These are phyloP conservation scores for Yarrowia porcina DNA, from an alignment of 805 yeast species.

Conservation along the genomic window DNA sequence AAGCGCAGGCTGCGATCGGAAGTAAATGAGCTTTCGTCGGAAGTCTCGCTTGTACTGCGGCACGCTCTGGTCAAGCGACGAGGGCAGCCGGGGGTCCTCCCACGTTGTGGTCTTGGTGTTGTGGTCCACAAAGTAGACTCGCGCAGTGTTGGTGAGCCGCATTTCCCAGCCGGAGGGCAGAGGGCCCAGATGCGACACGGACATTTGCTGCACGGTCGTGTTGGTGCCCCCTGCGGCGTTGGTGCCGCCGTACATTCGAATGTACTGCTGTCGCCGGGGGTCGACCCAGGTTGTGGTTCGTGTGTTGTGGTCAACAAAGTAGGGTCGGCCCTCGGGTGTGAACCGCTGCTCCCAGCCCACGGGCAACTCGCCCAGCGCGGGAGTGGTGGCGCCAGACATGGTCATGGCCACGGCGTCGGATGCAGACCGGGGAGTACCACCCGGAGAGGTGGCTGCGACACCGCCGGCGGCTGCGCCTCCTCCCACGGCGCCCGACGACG, in stretches of 20 bases:
- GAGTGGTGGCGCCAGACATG: constrained; percentile 75
- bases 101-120: constrained; percentile 98
- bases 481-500: constrained; percentile 35
- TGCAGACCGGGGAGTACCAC: constrained; percentile 45
- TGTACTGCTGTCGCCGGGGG: constrained; percentile 97
- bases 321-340: constrained; percentile 97
- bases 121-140: constrained; percentile 98
- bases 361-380: constrained; percentile 93
- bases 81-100: constrained; percentile 99
- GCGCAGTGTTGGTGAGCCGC: constrained; percentile 97
- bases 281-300: constrained; percentile 99
- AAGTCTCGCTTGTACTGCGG: constrained; percentile 99
- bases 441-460: constrained; percentile 47
- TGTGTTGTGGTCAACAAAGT: constrained; percentile 98
- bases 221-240: constrained; percentile 56
- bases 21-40: constrained; percentile 93
- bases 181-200: constrained; percentile 96
- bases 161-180: constrained; percentile 99
- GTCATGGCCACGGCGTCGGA: constrained; percentile 46
- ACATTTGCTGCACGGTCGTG: constrained; percentile 95
- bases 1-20: constrained; percentile 96
- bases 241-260: constrained; percentile 80
- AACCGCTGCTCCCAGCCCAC: constrained; percentile 99
- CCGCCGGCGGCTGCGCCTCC: constrained; percentile 41
- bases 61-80: constrained; percentile 94